These are phyloP conservation scores for Chalciporus piperatus DNA, from an alignment of 768 basidiomycete species.

Conservation along the genomic window DNA sequence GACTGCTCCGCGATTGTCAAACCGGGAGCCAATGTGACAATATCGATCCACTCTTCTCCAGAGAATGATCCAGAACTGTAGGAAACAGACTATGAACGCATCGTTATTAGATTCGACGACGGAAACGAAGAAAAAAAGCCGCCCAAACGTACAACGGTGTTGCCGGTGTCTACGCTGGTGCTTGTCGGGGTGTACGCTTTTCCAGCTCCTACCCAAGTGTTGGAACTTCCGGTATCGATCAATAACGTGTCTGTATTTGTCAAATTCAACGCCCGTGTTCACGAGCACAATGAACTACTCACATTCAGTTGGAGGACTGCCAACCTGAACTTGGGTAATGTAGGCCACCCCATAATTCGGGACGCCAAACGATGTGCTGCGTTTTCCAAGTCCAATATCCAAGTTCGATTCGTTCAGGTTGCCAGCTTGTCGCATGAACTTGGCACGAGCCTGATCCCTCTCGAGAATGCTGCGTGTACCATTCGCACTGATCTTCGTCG, in stretches of 20 bases:
- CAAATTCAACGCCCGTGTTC: too few relatives aligned
- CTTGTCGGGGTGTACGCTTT: conserved; percentile 9
- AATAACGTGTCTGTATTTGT: conserved; percentile 19
- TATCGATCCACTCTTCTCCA: conserved; percentile 2
- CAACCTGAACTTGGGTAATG: conserved; percentile 24
- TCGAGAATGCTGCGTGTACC: conserved; percentile 16
- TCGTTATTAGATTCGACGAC: neutral
- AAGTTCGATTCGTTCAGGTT: neutral
- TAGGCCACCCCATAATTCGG: conserved; percentile 26
- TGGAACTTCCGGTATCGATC: conserved; percentile 28
- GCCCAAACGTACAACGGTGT: conserved; percentile 10
- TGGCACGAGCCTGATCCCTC: conserved; percentile 21
- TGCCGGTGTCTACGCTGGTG: conserved; percentile 13
- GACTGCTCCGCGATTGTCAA: too few relatives aligned
- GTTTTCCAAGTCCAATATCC: neutral
- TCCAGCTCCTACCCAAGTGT: conserved; percentile 26
- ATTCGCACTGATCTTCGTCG: conserved; percentile 8
- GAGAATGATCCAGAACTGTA: neutral
- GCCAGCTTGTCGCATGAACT: conserved; percentile 9
- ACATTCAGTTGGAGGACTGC: conserved; percentile 25
- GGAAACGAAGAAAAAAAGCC: too few relatives aligned
- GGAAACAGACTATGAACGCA: neutral
- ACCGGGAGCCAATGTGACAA: neutral
- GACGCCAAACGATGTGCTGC: conserved; percentile 3
- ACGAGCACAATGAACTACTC: neutral